Percentiles rank a stretch among this genome's conserved stretches.
phyloP scores from a whole-genome alignment of 495 filamentous ascomycete genomes.

The Aspergillus sclerotiicarbonarius region DNA sequence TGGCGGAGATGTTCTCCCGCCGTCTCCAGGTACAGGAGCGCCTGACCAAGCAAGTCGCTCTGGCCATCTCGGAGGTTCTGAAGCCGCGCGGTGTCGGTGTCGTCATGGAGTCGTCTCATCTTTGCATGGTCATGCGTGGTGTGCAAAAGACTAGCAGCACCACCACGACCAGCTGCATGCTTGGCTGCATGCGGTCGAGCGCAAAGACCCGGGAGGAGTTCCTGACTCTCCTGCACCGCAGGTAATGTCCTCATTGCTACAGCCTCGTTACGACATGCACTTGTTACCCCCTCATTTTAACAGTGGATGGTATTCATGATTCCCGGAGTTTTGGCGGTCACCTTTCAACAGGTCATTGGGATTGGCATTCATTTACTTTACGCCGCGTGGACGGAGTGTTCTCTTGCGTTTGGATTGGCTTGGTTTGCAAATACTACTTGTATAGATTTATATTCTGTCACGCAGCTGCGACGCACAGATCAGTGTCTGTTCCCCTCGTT shows the following conservation, averaged over 20 bases:
- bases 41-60: slow-evolving; percentile 91
- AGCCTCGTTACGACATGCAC: slow-evolving; percentile 16
- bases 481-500: not conserved
- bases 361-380: slow-evolving; percentile 1
- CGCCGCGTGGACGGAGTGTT: slow-evolving; percentile 1
- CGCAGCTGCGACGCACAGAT: not conserved
- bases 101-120: slow-evolving; percentile 93
- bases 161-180: slow-evolving; percentile 94
- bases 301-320: slow-evolving; percentile 30
- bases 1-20: slow-evolving; percentile 96
- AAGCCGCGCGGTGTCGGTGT: slow-evolving; percentile 90
- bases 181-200: slow-evolving; percentile 88
- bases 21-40: slow-evolving; percentile 94
- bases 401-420: slow-evolving; percentile 12
- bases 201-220: slow-evolving; percentile 96
- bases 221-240: slow-evolving; percentile 72
- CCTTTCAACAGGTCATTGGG: slow-evolving; percentile 38
- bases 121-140: slow-evolving; percentile 98
- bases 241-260: slow-evolving; percentile 26
- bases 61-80: slow-evolving; percentile 87
- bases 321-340: slow-evolving; percentile 41
- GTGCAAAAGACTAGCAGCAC: slow-evolving; percentile 84
- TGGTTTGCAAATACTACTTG: slow-evolving; percentile 8
- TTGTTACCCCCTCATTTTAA: slow-evolving; percentile 26
- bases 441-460: slow-evolving; percentile 11